phyloP scores from a whole-genome alignment of 768 basidiomycete species.

The Tremella yokohamensis region DNA sequence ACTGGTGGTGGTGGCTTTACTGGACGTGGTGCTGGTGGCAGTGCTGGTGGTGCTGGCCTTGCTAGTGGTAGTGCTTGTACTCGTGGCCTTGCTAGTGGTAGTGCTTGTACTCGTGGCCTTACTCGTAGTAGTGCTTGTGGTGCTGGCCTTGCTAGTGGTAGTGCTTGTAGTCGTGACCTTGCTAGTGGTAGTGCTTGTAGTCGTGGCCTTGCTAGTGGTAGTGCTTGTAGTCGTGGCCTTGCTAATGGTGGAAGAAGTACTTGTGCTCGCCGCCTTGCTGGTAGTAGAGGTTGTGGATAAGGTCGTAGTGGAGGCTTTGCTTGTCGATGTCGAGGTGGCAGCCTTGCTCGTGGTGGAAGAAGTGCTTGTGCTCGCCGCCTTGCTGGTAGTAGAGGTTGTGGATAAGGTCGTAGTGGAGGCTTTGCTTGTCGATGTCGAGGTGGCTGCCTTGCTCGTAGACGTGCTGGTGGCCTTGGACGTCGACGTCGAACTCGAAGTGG shows the following conservation, averaged over 20 bases:
- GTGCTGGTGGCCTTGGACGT: slow-evolving; percentile 9
- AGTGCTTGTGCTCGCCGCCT: background rate
- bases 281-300: background rate
- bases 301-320: background rate
- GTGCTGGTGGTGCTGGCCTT: background rate
- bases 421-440: slow-evolving; percentile 1
- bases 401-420: slow-evolving; percentile 1
- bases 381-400: slow-evolving; percentile 9
- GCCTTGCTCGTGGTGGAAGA: no score
- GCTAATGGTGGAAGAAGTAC: background rate
- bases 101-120: background rate
- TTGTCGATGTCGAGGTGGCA: slow-evolving; percentile 4
- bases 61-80: background rate
- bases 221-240: background rate
- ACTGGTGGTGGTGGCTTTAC: slow-evolving; percentile 5
- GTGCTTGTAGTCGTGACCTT: background rate
- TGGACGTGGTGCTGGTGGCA: background rate
- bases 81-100: background rate
- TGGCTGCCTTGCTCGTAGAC: slow-evolving; percentile 6
- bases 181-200: background rate
- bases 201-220: background rate
- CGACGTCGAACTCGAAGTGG: background rate
- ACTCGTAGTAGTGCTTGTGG: background rate
- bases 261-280: background rate
- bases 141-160: background rate